A percentile compares a stretch with the other conserved stretches of the same genome.
Conservation (phyloP, 1,139 yeast genomes). For the Lodderomyces margitis region DNA sequence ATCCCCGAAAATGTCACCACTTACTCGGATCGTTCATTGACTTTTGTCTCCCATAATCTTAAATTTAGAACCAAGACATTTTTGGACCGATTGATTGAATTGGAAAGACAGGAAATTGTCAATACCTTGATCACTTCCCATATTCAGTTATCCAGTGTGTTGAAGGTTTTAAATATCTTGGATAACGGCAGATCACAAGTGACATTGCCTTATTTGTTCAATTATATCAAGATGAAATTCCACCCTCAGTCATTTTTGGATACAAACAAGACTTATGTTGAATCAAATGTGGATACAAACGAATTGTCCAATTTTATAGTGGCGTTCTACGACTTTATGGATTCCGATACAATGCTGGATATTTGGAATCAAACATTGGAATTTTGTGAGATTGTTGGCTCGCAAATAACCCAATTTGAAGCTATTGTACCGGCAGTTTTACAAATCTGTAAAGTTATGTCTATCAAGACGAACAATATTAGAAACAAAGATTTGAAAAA, state of each 20-base stretch:
- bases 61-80: conserved; percentile 71
- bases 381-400: conserved; percentile 58
- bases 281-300: conserved; percentile 37
- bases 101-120: conserved; percentile 74
- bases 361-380: conserved; percentile 58
- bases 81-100: conserved; percentile 62
- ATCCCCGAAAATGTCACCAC: conserved; percentile 7
- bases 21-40: conserved; percentile 40
- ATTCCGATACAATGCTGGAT: conserved; percentile 74
- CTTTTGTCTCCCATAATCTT: conserved; percentile 62
- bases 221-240: conserved; percentile 46
- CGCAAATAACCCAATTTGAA: conserved; percentile 49
- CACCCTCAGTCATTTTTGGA: conserved; percentile 32
- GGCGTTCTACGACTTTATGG: conserved; percentile 61
- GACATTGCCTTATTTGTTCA: conserved; percentile 67
- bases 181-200: conserved; percentile 83
- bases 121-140: conserved; percentile 56
- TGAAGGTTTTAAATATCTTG: conserved; percentile 65
- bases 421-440: conserved; percentile 52
- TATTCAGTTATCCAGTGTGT: conserved; percentile 19
- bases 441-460: conserved; percentile 48
- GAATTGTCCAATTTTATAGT: conserved; percentile 53
- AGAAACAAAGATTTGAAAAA: conserved; percentile 57
- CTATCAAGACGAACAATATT: conserved; percentile 54
- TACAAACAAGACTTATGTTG: conserved; percentile 25